Conservation (phyloP, 345 rosid species). For the Corymbia maculata region DNA sequence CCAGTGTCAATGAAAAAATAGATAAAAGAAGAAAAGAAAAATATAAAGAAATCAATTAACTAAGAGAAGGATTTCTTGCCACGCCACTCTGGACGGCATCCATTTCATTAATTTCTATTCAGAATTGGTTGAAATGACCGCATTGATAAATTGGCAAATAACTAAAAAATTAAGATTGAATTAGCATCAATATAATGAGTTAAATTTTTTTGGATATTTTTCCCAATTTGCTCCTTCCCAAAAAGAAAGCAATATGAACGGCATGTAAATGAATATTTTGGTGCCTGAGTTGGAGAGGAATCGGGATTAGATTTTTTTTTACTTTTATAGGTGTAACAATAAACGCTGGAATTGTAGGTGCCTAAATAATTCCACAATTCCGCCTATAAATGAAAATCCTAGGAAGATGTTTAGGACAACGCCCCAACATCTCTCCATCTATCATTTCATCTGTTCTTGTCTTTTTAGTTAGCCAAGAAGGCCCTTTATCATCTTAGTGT, state of each 20-base stretch:
- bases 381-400: no score
- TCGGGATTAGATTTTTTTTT: no score
- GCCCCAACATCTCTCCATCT: no score
- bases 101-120: no score
- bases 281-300: no score
- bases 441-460: background rate
- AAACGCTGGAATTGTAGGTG: no score
- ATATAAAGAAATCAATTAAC: background rate
- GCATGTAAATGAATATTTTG: background rate
- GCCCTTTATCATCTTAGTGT: background rate
- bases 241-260: background rate
- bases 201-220: background rate
- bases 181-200: background rate
- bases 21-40: no score
- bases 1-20: background rate
- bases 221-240: background rate
- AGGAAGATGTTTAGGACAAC: no score
- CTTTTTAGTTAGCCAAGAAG: background rate
- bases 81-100: background rate
- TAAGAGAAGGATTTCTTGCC: background rate
- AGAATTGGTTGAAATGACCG: no score
- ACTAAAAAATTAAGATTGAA: background rate
- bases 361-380: no score
- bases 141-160: background rate
- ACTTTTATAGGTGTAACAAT: no score